Evolutionary conservation across 2,329 filamentous ascomycete species (phyloP), one percentile per base, ranked within the genome.

Genomic region (Hortaea sp.): DNA sequence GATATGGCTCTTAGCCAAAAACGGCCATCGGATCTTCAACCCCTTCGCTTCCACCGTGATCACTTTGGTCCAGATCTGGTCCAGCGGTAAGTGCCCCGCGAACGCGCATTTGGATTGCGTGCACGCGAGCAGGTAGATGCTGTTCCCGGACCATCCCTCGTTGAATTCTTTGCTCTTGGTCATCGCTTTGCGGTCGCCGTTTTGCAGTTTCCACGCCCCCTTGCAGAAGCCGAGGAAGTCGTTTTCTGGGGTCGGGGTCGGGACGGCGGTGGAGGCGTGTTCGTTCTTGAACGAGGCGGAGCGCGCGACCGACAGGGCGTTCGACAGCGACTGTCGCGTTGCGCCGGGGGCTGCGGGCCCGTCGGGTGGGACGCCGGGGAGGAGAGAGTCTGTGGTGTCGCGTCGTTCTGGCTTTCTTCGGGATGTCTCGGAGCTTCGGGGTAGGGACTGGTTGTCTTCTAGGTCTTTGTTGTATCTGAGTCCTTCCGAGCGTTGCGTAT

Each of bases 1-100:
- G 7, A 71, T 61, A 53, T 74, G 70, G 13, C 59, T 66, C 51
- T 73, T 72, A 7, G 70, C 70, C 2, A 74, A 60, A 47, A 74
- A 74, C 5, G 60, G 53, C 68, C 69, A 74, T 7, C 69, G 67
- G 48, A 69, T 71, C 10, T 64, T 63, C 6, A 74, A 57, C 0
- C 69, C 67, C 7, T 61, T 53, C 1, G 45, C 42, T 9, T 52
- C 51, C 28, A 50, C 41, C 2, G 48, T 51, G 44, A 55, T 58
- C 5, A 56, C 50, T 43, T 55, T 56, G 4, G 48, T 50, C 59
- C 57, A 62, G 39, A 63, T 57, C 5, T 51, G 48, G 30, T 59
- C 54, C 7, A 53, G 40, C n/a, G 55, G 49, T 3, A 54, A 42
- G 41, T 53, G 57, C 9, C 66, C 67, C 40, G 69, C 65, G 52